phyloP scores from a whole-genome alignment of 140 eudicot species.

The Oenanthe javanica region DNA sequence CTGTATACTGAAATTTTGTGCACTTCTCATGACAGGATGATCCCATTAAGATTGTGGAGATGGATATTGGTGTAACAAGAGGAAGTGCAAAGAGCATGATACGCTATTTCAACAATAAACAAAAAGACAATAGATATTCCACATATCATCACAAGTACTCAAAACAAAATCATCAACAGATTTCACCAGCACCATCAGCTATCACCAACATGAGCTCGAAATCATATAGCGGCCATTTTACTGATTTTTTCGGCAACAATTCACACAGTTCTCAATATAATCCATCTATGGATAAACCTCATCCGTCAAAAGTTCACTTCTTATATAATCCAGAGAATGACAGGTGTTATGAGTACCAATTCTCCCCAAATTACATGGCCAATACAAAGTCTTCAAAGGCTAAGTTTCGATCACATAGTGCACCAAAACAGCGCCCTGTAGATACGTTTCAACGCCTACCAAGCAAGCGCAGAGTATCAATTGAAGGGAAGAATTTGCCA shows the following conservation, averaged over 20 bases:
- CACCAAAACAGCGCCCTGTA: slow-evolving; percentile 71
- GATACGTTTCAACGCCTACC: slow-evolving; percentile 50
- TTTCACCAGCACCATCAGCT: slow-evolving; percentile 40
- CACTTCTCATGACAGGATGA: slow-evolving; percentile 38
- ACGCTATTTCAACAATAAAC: slow-evolving; percentile 38
- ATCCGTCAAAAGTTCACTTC: slow-evolving; percentile 28
- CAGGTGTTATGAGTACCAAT: slow-evolving; percentile 32
- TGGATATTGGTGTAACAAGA: slow-evolving; percentile 55
- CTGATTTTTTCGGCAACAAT: slow-evolving; percentile 35
- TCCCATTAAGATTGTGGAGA: slow-evolving; percentile 77
- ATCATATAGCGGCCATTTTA: slow-evolving; percentile 36
- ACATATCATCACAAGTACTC: slow-evolving; percentile 9
- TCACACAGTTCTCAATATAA: slow-evolving; percentile 44
- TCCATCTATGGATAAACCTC: slow-evolving; percentile 26
- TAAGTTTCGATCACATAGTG: slow-evolving; percentile 76
- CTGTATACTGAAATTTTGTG: not conserved
- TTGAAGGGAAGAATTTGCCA: slow-evolving; percentile 77
- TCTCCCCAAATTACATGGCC: slow-evolving; percentile 82
- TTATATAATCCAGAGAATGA: slow-evolving; percentile 46
- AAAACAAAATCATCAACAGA: slow-evolving; percentile 23
- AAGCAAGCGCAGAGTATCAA: slow-evolving; percentile 54
- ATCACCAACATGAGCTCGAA: slow-evolving; percentile 34
- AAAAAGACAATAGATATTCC: slow-evolving; percentile 14
- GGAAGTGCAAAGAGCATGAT: slow-evolving; percentile 32
- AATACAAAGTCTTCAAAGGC: slow-evolving; percentile 84